Evolutionary conservation across 2,329 filamentous ascomycete species (phyloP), one percentile per base, ranked within the genome.

Genomic region (Biscogniauxia mediterranea): DNA sequence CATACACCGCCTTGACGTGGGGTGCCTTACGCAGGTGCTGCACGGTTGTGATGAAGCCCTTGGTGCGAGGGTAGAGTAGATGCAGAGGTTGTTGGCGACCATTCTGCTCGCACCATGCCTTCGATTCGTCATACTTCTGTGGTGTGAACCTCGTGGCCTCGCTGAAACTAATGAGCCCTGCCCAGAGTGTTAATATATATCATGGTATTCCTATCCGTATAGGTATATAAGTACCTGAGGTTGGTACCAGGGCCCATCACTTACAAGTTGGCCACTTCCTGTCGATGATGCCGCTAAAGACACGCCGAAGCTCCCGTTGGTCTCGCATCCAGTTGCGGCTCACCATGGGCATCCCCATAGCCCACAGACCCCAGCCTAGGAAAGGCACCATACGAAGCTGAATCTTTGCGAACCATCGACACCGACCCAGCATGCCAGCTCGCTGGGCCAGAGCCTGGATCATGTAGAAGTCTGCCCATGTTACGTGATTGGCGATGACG

Each of bases 161-260:
- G 68, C 83, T 86, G 77, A 85, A 88, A 68, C 84, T 85, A 66
- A 89, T 81, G 66, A 88, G 82, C 86, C 85, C 85, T 87, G 65
- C 28, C 51, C 32, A 46, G 17, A n/a, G 42, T 55, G 52, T 66
- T 25, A 63, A 63, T 59, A 52, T n/a, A n/a, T 54, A 28, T 32
- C 28, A 32, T 13, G 28, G 2, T 32, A 9, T 32, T 32, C 11
- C 7, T 9, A 8, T 5, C 3, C 23, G 38, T 55, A 42, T 20
- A 54, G 19, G 26, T 46, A 7, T 46, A 7, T 17, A 52, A 25
- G 52, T 32, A n/a, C 11, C 52, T 7, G 20, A 49, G 42, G 38
- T 54, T 52, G 42, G 38, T 54, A 42, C 28, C 20, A 51, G 8
- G 28, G 55, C 5, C 9, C 20, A 23, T 13, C 46, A 77, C 82